phyloP scores from a whole-genome alignment of 1,284 basidiomycete species.

The Rhodofomes roseus region DNA sequence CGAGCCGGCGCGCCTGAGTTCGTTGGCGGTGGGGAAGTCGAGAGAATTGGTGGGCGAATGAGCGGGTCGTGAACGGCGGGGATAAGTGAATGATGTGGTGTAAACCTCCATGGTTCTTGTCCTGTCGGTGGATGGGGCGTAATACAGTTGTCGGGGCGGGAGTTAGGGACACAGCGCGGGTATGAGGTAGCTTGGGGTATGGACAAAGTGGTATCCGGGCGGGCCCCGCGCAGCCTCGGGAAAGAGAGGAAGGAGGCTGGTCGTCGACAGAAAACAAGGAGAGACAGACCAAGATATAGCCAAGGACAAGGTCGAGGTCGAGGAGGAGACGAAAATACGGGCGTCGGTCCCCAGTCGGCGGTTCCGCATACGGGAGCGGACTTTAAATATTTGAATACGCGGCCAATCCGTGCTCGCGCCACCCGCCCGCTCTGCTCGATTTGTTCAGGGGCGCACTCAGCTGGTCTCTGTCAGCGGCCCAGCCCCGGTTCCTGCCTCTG shows the following conservation, averaged over 20 bases:
- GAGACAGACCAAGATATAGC: constrained; percentile 24
- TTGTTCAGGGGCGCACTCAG: background rate
- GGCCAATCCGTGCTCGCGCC: constrained; percentile 1
- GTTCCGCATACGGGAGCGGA: constrained; percentile 16
- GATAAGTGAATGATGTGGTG: constrained; percentile 88
- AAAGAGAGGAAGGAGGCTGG: constrained; percentile 24
- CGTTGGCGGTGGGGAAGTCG: constrained; percentile 48
- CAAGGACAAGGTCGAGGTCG: constrained; percentile 22
- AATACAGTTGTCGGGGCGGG: constrained; percentile 27
- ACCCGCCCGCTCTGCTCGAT: background rate
- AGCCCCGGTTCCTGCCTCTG: background rate
- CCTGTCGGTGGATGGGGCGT: constrained; percentile 26
- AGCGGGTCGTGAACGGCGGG: constrained; percentile 68
- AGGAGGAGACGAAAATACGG: constrained; percentile 13
- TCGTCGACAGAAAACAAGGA: constrained; percentile 28
- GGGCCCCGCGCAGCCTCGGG: constrained; percentile 28
- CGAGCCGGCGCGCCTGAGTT: constrained; percentile 42
- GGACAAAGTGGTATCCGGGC: constrained; percentile 35
- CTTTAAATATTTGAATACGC: constrained; percentile 21
- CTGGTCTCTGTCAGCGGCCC: too few relatives aligned
- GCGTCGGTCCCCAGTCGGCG: constrained; percentile 7
- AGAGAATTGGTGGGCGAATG: constrained; percentile 60
- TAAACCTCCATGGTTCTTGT: constrained; percentile 79
- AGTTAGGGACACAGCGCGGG: constrained; percentile 34
- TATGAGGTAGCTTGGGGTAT: constrained; percentile 34